A percentile compares a stretch with the other conserved stretches of the same genome.
These are phyloP conservation scores for Parietaria judaica DNA, from an alignment of 306 rosid genomes.

Conservation along the genomic window DNA sequence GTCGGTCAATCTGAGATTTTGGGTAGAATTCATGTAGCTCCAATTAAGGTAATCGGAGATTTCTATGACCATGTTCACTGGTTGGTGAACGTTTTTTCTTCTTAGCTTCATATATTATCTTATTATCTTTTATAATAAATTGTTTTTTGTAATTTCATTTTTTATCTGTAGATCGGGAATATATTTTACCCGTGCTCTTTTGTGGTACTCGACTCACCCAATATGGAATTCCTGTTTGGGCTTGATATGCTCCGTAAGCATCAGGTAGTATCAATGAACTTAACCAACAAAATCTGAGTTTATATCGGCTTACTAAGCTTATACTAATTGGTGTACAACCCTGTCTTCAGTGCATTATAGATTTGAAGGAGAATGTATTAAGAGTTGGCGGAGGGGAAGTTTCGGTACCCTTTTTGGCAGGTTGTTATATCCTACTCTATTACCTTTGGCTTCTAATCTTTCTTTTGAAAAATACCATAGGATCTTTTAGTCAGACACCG, in stretches of 20 bases:
- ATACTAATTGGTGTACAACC: neutral
- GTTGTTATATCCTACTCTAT: conserved; percentile 19
- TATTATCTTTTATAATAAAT: neutral
- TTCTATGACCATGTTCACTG: no score
- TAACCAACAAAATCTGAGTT: no score
- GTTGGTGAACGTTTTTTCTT: neutral
- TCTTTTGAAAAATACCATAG: no score
- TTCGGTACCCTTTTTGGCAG: conserved; percentile 87
- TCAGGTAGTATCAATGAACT: conserved; percentile 49
- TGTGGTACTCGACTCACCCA: conserved; percentile 73
- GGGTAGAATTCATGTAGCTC: conserved; percentile 94
- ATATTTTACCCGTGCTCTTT: conserved; percentile 90
- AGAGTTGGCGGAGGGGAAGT: conserved; percentile 98
- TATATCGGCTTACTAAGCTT: neutral
- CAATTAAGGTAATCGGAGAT: conserved; percentile 64
- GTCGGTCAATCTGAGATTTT: conserved; percentile 97
- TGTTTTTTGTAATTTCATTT: neutral
- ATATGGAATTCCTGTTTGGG: conserved; percentile 95
- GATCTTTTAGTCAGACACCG: no score
- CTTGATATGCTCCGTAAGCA: conserved; percentile 97
- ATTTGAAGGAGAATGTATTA: conserved; percentile 72
- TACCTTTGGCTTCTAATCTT: neutral
- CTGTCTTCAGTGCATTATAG: conserved; percentile 68
- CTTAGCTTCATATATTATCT: neutral
- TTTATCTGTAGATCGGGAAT: conserved; percentile 57